These are phyloP conservation scores for Chaetoceros muelleri DNA, from an alignment of 108 stramenopile genomes.

Conservation along the genomic window DNA sequence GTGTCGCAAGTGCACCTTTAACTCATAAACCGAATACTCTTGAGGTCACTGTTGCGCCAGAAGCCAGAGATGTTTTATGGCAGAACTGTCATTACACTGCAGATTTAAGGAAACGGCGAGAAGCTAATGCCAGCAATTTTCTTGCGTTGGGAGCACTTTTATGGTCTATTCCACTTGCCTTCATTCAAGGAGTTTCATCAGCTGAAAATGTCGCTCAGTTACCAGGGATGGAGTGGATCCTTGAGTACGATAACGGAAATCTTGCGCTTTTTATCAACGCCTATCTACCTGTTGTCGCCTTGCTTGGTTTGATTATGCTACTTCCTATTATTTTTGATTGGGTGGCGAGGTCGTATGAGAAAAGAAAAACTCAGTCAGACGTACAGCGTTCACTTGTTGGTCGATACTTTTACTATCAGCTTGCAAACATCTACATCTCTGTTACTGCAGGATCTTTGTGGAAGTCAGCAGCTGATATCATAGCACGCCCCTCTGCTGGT, in stretches of 20 bases:
- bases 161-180: constrained; percentile 83
- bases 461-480: constrained; percentile 61
- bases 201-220: constrained; percentile 24
- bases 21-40: constrained; percentile 57
- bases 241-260: constrained; percentile 25
- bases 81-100: constrained; percentile 60
- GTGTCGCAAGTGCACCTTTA: constrained; percentile 58
- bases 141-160: constrained; percentile 58
- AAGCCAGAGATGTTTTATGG: constrained; percentile 81
- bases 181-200: constrained; percentile 46
- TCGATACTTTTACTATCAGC: constrained; percentile 85
- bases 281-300: constrained; percentile 82
- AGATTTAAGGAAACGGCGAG: constrained; percentile 24
- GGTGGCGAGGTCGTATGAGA: constrained; percentile 63
- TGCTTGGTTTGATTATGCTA: constrained; percentile 59
- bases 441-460: constrained; percentile 77
- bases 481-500: constrained; percentile 65
- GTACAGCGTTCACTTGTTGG: constrained; percentile 72
- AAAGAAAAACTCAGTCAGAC: constrained; percentile 64
- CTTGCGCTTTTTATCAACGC: constrained; percentile 70
- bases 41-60: constrained; percentile 60
- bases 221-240: constrained; percentile 53
- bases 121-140: constrained; percentile 53
- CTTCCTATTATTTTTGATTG: constrained; percentile 72
- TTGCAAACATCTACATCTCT: constrained; percentile 82